Base-by-base conservation (phyloP, 441 rosid species). In the Erysimum cheiri region DNA sequence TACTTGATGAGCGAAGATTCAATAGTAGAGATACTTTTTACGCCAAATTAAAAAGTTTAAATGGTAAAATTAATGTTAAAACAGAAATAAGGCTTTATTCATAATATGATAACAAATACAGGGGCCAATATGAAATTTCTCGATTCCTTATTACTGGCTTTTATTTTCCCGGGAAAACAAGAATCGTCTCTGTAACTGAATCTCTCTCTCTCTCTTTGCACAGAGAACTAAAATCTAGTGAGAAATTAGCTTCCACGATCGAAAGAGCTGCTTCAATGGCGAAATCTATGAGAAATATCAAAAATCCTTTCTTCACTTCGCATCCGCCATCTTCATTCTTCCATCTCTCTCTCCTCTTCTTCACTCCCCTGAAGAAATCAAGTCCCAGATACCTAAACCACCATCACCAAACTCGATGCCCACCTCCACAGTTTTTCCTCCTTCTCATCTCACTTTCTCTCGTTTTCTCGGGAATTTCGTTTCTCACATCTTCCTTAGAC, bases 271-370 rank as follows among this genome's bases (percentile, higher is more conserved):
- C 63, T 24, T 73, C 57, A 56, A 87, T 85, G 97, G 88, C 85
- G 71, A 91, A 84, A 84, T 80, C 84, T 39, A 68, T 57, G 66
- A 83, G 89, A 48, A 86, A 36, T 39, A 62, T 77, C 61, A 84
- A 79, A 76, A 85, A 83, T 65, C 84, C 85, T 0, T 74, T 81
- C 62, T n/a, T 75, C 55, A 63, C 82, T 2, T 19, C 73, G 15
- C 74, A 77, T 47, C 64, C 77, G 12, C 80, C 90, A 43, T 78
- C 85, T 11, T 82, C 88, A 3, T 74, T 79, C 35, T 74, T 78
- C 71, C 81, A 80, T 74, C 41, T 69, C 60, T 83, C 89, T 5
- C 76, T 86, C 33, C 82, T 83, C 60, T 80, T 81, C 74, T 78
- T 82, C 67, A 74, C 81, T 70, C 80, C 85, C 4, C 81, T 85